Conservation (phyloP, 2,329 filamentous ascomycete species). For the Pleomassaria siparia region DNA sequence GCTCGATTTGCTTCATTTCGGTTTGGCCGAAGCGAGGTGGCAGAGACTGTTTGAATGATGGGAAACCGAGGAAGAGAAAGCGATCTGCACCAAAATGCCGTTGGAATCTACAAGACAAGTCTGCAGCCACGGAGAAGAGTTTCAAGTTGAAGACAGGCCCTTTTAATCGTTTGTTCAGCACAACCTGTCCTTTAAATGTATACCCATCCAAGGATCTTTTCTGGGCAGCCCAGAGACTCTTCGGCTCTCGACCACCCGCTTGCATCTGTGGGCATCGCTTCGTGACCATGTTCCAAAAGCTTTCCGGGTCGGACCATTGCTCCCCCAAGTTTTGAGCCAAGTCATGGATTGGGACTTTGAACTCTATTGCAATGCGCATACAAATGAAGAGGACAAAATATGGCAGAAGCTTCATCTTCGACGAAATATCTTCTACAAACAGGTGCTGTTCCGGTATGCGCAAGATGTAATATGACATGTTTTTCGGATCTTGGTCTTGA, state of each 20-base stretch:
- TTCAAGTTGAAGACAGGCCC: constrained; percentile 28
- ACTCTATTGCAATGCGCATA: constrained; percentile 24
- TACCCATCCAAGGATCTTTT: constrained; percentile 27
- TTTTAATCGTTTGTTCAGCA: constrained; percentile 18
- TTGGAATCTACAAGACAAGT: constrained; percentile 41
- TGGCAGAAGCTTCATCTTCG: constrained; percentile 16
- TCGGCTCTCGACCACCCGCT: constrained; percentile 14
- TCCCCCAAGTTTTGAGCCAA: constrained; percentile 16
- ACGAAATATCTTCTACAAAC: constrained; percentile 24
- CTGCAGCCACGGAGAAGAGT: constrained; percentile 27
- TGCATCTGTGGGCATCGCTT: constrained; percentile 1
- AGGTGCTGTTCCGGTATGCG: constrained; percentile 30
- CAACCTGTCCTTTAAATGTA: constrained; percentile 37
- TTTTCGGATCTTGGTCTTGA: constrained; percentile 13
- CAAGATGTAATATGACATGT: constrained; percentile 26
- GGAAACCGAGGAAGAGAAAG: constrained; percentile 45
- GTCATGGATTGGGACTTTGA: constrained; percentile 12
- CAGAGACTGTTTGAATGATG: constrained; percentile 22
- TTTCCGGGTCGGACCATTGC: constrained; percentile 12
- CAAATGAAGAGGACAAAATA: constrained; percentile 41
- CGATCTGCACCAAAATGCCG: constrained; percentile 43
- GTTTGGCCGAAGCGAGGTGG: constrained; percentile 11
- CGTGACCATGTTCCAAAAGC: constrained; percentile 24
- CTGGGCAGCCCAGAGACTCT: constrained; percentile 27
- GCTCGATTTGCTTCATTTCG: constrained; percentile 17